Evolutionary conservation across 176 grass and related monocot species (phyloP).

Genomic region (Olyra latifolia): DNA sequence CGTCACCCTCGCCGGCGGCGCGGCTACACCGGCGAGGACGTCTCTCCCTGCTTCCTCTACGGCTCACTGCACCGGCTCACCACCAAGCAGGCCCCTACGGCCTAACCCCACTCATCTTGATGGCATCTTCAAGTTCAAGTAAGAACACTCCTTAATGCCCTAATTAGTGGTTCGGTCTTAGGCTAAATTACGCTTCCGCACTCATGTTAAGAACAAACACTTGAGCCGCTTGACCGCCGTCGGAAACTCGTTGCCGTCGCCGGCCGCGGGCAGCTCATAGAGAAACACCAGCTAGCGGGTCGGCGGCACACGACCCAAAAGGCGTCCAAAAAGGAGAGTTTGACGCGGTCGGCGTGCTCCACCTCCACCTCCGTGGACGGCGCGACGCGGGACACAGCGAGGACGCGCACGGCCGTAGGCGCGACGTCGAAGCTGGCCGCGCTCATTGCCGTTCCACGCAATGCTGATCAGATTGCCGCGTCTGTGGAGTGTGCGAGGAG

Average conservation of each 20-base stretch:
- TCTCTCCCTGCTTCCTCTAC: no score
- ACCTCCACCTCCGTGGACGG: background rate
- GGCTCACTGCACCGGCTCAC: no score
- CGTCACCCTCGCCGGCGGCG: no score
- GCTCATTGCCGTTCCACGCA: background rate
- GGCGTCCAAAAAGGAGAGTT: constrained; percentile 42
- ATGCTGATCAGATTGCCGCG: no score
- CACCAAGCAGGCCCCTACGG: no score
- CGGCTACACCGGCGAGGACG: no score
- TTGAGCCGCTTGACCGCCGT: background rate
- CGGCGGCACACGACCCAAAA: constrained; percentile 30
- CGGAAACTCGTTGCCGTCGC: background rate
- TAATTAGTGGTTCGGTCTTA: no score
- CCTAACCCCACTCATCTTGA: no score
- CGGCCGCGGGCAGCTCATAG: background rate
- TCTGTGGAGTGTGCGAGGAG: background rate
- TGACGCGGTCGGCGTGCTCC: background rate
- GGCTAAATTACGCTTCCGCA: no score
- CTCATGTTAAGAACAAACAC: no score
- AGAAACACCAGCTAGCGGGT: constrained; percentile 42
- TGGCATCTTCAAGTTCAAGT: no score
- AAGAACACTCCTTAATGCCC: no score
- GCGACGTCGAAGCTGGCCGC: background rate
- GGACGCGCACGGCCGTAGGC: constrained; percentile 9
- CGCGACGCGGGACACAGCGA: constrained; percentile 15